These are phyloP conservation scores for Skeletonema menzelii DNA, from an alignment of 108 stramenopile genomes.

Conservation along the genomic window DNA sequence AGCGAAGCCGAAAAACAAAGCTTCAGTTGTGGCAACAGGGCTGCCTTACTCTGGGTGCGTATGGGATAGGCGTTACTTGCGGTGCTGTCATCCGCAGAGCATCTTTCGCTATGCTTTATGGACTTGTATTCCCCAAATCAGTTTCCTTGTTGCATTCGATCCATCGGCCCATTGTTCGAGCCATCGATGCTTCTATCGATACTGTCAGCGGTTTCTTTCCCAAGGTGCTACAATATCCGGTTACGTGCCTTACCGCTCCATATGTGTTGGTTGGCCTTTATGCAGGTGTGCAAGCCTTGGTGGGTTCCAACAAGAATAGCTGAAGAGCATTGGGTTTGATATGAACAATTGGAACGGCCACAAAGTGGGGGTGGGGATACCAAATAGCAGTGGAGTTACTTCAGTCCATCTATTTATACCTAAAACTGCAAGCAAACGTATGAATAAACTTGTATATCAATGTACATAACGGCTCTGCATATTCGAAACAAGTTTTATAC, in stretches of 20 bases:
- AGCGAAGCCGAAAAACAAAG: neutral
- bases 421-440: no score
- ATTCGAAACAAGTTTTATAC: no score
- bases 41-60: neutral
- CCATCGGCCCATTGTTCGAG: neutral
- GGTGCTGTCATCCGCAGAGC: neutral
- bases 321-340: neutral
- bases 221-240: neutral
- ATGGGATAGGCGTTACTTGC: neutral
- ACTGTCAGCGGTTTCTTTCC: neutral
- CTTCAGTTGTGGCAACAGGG: neutral
- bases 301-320: neutral
- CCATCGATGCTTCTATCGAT: neutral
- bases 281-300: neutral
- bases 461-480: no score
- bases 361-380: neutral
- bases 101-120: neutral
- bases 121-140: neutral
- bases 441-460: no score
- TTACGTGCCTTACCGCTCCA: neutral
- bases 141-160: neutral
- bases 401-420: neutral
- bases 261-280: neutral
- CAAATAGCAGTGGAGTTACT: neutral
- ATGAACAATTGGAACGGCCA: neutral